Conservation (phyloP, 2,329 filamentous ascomycete genomes). For the Xylaria sp. region DNA sequence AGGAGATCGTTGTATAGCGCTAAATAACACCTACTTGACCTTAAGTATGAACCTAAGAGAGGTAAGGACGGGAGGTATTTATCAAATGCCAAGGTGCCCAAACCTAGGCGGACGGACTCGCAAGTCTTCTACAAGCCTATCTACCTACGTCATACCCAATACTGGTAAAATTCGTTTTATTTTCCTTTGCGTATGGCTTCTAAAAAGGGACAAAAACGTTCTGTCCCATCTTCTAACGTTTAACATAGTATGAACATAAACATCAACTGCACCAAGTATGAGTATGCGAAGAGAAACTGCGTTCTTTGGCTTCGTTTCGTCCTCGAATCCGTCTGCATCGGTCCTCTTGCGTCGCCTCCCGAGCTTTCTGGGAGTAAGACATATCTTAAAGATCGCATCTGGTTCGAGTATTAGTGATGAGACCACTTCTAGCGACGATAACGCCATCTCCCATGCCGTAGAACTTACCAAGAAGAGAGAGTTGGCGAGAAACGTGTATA, state of each 20-base stretch:
- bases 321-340: conserved; percentile 77
- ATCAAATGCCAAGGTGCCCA: neutral
- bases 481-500: conserved; percentile 93
- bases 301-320: conserved; percentile 88
- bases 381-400: conserved; percentile 96
- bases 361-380: conserved; percentile 89
- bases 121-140: neutral
- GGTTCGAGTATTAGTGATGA: conserved; percentile 23
- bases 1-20: neutral
- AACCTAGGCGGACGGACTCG: neutral
- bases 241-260: conserved; percentile 84
- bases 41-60: neutral
- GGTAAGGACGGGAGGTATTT: neutral
- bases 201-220: conserved; percentile 2
- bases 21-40: neutral
- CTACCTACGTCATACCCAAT: neutral
- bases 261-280: conserved; percentile 90
- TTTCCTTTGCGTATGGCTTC: neutral
- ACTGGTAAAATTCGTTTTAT: conserved; percentile 3
- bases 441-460: neutral
- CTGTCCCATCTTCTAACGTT: conserved; percentile 46
- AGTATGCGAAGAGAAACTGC: conserved; percentile 93
- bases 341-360: conserved; percentile 69
- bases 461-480: conserved; percentile 88
- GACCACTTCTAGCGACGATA: neutral